These are phyloP conservation scores for Brassica hybrid DNA, from an alignment of 441 rosid species.

Conservation along the genomic window DNA sequence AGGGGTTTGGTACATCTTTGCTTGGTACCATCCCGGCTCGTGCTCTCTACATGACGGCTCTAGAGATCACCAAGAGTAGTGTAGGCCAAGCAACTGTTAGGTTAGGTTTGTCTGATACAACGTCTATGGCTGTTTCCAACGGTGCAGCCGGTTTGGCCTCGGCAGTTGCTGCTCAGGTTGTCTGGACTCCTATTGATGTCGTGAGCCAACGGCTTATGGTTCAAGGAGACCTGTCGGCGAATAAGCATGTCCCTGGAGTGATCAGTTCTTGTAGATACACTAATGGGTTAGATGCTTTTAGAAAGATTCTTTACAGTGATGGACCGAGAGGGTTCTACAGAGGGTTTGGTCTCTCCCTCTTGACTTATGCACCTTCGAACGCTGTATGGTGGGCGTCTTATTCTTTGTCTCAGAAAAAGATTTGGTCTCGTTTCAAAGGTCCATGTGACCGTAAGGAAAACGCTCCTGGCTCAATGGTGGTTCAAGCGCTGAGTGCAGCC, in stretches of 20 bases:
- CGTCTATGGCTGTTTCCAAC: conserved; percentile 65
- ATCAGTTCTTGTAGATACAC: conserved; percentile 53
- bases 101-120: conserved; percentile 67
- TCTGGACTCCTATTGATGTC: conserved; percentile 89
- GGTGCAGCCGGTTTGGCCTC: conserved; percentile 80
- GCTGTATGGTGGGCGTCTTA: conserved; percentile 94
- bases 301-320: conserved; percentile 66
- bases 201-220: conserved; percentile 93
- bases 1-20: conserved; percentile 86
- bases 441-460: conserved; percentile 38
- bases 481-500: conserved; percentile 86
- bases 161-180: conserved; percentile 81
- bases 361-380: conserved; percentile 90
- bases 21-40: conserved; percentile 86
- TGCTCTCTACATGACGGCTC: conserved; percentile 82
- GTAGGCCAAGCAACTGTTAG: conserved; percentile 65
- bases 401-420: conserved; percentile 62
- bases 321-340: conserved; percentile 83
- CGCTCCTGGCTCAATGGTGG: conserved; percentile 51
- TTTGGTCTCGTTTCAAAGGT: conserved; percentile 68
- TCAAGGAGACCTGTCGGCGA: conserved; percentile 49
- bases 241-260: conserved; percentile 38
- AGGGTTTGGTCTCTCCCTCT: conserved; percentile 84
- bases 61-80: conserved; percentile 81
- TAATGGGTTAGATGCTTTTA: conserved; percentile 75